Evolutionary conservation across 108 stramenopile species (phyloP), one percentile per base, ranked within the genome.

Genomic region (Skeletonema grethae): DNA sequence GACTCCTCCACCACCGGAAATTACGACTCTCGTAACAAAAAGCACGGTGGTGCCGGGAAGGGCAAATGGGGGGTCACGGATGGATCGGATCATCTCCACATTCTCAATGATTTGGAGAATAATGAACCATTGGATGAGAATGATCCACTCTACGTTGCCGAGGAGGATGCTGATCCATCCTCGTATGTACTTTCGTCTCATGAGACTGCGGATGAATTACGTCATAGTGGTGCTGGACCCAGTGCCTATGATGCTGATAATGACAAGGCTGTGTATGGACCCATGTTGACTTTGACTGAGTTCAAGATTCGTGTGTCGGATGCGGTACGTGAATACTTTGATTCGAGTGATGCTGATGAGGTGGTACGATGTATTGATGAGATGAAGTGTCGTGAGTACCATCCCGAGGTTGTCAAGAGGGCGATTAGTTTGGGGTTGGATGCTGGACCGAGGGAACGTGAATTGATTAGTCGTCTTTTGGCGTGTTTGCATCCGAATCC

Each of bases 401-500:
- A 89, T 71, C 72, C 85, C 7, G 89, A 95, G 29, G 74, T 98
- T 16, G 88, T 96, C 43, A 95, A 95, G 62, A 77, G 90, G 38
- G 89, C 90, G 7, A 76, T 97, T 18, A 81, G 80, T 57, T 69
- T 94, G 63, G 85, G 92, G 36, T 61, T 96, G 57, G 97, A 97
- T 72, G 82, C 85, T 39, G 72, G 86, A 24, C 90, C 95, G 39
- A 65, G 94, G 57, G 93, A 96, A 62, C 84, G 95, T 64, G 97
- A 98, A 69, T 69, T 94, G 18, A 82, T 91, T 25, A 87, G 86
- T 55, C 68, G 90, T n/a, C 77, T 96, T 0, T 85, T 98, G 70
- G 87, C 90, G 24, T 88, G 87, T 58, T 70, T 95, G 55, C 94
- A 96, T 83, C 96, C 95, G 2, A 63, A 75, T 20, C 88, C 94